Evolutionary conservation across 2,329 filamentous ascomycete genomes (phyloP), one percentile per base, ranked within the genome.

Genomic region (Trichoderma sp.): DNA sequence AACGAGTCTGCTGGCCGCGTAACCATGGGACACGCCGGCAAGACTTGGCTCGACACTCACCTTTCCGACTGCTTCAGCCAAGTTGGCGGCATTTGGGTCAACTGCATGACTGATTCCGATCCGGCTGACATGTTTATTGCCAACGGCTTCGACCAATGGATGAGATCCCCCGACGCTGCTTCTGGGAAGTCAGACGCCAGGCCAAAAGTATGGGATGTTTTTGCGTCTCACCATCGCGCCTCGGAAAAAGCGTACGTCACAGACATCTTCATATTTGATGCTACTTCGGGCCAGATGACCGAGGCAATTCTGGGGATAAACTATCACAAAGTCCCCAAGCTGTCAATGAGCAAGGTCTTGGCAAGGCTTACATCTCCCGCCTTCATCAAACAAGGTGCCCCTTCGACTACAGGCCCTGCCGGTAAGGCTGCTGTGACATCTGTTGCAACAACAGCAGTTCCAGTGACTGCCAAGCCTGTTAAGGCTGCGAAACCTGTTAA

Each of bases 31-130:
- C 34, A 26, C 30, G 55, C 18, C 10, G 51, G 39, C 6, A 60
- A 74, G 14, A 70, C 70, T 0, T 77, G 74, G 75, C 66, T 79
- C 4, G 74, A 79, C 39, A 37, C 71, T 0, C 70, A 69, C 8
- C 69, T 79, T 24, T 58, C 70, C 11, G 81, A 82, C 59, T 68
- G 58, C 2, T 78, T 81, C 69, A 71, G 76, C 39, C 81, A 82
- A 69, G 75, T 81, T 0, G 78, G 59, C 18, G 80, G 80, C 4
- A 74, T 82, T 2, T 81, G 70, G 60, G 73, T 77, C 7, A 82
- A 82, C 70, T 73, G 71, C 68, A 77, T 82, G 78, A 75, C 74
- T 0, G 74, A 79, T 8, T 46, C 66, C 5, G 39, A 59, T 1
- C 37, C 70, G 0, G 65, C 46, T 0, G 77, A 78, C 32, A 77